Percentiles rank a stretch among this genome's conserved stretches.
Conservation (phyloP, 73 alveolate genomes). For the Paraurostyla sp. region DNA sequence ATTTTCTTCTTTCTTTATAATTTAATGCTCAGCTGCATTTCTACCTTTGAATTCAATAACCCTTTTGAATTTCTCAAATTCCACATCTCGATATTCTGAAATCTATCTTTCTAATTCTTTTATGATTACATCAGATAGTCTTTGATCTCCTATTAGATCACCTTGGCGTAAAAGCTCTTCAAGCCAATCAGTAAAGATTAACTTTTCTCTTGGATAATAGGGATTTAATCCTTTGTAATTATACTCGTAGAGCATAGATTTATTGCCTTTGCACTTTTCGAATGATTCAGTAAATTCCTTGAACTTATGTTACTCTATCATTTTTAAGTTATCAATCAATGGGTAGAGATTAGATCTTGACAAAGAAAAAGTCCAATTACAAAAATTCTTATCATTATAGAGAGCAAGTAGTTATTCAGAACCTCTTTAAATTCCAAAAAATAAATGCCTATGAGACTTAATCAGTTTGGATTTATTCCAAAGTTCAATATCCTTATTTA, state of each 20-base stretch:
- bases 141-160: neutral
- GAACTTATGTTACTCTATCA: neutral
- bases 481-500: neutral
- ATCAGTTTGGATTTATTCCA: neutral
- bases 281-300: neutral
- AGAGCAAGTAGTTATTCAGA: neutral
- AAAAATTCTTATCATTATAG: neutral
- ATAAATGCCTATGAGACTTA: neutral
- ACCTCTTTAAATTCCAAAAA: neutral
- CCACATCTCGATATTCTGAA: neutral
- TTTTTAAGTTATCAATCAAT: neutral
- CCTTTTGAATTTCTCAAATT: neutral
- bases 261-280: neutral
- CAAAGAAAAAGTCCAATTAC: neutral
- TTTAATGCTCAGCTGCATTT: neutral
- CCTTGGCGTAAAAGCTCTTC: neutral
- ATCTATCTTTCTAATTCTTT: neutral
- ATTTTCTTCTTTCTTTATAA: neutral
- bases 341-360: neutral
- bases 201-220: neutral
- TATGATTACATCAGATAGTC: neutral
- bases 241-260: conserved; percentile 3
- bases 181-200: neutral
- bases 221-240: neutral
- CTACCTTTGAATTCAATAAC: neutral